Base-by-base conservation (phyloP, 2,329 filamentous ascomycete genomes). In the Aspergillus intermedius region DNA sequence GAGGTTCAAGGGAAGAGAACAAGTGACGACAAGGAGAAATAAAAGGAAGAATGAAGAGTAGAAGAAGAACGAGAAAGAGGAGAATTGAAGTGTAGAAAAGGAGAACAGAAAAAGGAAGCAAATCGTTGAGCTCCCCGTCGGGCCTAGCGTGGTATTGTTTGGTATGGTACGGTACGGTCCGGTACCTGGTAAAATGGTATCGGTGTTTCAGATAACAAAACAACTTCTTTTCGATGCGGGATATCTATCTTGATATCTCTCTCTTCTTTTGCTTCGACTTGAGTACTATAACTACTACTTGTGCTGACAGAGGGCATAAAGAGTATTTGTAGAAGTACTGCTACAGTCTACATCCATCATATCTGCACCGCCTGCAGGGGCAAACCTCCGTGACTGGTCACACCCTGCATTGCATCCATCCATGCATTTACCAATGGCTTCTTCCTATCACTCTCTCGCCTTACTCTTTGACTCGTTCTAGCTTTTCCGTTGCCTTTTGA, bases 1-100 rank as follows among this genome's bases (percentile, higher is more conserved):
- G 59, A 60, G 57, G 57, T 44, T 52, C 51, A 56, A 55, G 54
- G 48, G 49, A 37, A 46, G 45, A 41, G 42, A 44, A 35, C 12
- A 23, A 40, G 43, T 40, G 30, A 39, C 15, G 42, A 43, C 25
- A 47, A 50, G 49, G 15, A 32, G 25, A 22, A 39, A 35, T 12
- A 37, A 19, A 17, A 25, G 21, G 23, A 19, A 48, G 45, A 48
- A 46, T 40, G 41, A 42, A 47, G 49, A 48, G 54, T 44, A 49
- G 6, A 48, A 49, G 42, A 52, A 47, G 45, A 34, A 46, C 49
- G 49, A 50, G 46, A 49, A 53, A 42, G 43, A 45, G 45, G 50
- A 32, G 45, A 51, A 41, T 35, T 35, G 34, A 35, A 17, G 34
- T 34, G 45, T 28, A 48, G 42, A 46, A 49, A 42, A 46, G 44